Base-by-base conservation (phyloP, 441 rosid species). In the Populus trichocarpa region DNA sequence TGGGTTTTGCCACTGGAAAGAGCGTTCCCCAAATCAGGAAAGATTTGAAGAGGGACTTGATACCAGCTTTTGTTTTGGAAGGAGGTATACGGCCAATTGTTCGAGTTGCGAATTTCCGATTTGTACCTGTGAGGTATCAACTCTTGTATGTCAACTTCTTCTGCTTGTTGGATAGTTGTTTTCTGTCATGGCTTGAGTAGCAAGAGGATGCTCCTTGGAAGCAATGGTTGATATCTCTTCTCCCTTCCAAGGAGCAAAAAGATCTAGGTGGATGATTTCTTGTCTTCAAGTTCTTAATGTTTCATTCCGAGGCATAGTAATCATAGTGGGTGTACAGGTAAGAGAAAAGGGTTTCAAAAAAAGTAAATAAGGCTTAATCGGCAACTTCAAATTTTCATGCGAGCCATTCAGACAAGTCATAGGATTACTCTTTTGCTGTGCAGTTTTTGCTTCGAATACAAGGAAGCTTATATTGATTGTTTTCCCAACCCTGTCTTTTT, bases 131-230 rank as follows among this genome's bases (percentile, higher is more conserved):
- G 68, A 83, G 89, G 83, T 88, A 88, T 78, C 91, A 88, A 67
- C 86, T 90, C 30, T 81, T 87, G 26, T 88, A 90, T 26, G 93
- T 82, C 25, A 88, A 88, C 80, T 65, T 78, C 35, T 90, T 90
- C 80, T 88, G 90, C 86, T 82, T 90, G 88, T 81, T 90, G 79
- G 93, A 88, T 80, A 90, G 93, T 69, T 85, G 89, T 71, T 88
- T 90, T 75, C 80, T 90, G 57, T 88, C 88, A 10, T 87, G 91
- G 91, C 1, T 87, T 10, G 89, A 88, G 78, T 91, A 90, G 81
- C 93, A 90, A 78, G 81, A 85, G 77, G 87, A 88, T 81, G 91
- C 89, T 74, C 71, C 91, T 10, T 90, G 93, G 90, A 90, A 87
- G 82, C 79, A 79, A 67, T 83, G 89, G 88, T 73, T 90, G 80